Evolutionary conservation across 2,329 filamentous ascomycete genomes (phyloP).

Genomic region (Pyrenophora seminiperda): DNA sequence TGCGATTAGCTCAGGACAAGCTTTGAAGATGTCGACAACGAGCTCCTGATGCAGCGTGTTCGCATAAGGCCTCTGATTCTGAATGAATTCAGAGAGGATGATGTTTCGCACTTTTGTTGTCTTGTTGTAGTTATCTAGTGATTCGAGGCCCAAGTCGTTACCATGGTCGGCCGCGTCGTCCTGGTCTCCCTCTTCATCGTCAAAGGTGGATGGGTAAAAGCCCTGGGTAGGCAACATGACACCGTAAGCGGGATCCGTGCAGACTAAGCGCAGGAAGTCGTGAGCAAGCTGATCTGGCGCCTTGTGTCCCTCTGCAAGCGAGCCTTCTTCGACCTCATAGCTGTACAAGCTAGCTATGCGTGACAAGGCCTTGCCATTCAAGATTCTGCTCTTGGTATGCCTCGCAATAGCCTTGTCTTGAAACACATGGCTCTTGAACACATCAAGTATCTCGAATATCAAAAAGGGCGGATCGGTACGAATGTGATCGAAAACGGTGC

Average conservation of each 20-base stretch:
- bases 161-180: conserved; percentile 53
- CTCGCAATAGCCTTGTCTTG: conserved; percentile 75
- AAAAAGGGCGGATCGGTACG: conserved; percentile 77
- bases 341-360: conserved; percentile 59
- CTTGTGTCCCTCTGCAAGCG: conserved; percentile 55
- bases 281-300: conserved; percentile 73
- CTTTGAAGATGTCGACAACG: conserved; percentile 76
- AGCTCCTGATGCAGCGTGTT: conserved; percentile 81
- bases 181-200: conserved; percentile 56
- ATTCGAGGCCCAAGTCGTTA: conserved; percentile 70
- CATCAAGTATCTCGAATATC: conserved; percentile 74
- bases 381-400: conserved; percentile 73
- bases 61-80: conserved; percentile 81
- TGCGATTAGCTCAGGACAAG: conserved; percentile 83
- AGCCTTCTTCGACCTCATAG: conserved; percentile 51
- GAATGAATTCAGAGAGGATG: conserved; percentile 76
- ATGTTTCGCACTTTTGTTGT: conserved; percentile 78
- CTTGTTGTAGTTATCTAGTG: conserved; percentile 70
- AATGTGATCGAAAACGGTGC: conserved; percentile 75
- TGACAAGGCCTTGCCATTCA: conserved; percentile 75
- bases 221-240: conserved; percentile 77
- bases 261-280: conserved; percentile 74
- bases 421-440: conserved; percentile 72
- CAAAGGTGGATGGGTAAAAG: conserved; percentile 77
- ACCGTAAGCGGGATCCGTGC: conserved; percentile 74